phyloP scores from a whole-genome alignment of 495 filamentous ascomycete species.

The Hyaloscypha bicolor region DNA sequence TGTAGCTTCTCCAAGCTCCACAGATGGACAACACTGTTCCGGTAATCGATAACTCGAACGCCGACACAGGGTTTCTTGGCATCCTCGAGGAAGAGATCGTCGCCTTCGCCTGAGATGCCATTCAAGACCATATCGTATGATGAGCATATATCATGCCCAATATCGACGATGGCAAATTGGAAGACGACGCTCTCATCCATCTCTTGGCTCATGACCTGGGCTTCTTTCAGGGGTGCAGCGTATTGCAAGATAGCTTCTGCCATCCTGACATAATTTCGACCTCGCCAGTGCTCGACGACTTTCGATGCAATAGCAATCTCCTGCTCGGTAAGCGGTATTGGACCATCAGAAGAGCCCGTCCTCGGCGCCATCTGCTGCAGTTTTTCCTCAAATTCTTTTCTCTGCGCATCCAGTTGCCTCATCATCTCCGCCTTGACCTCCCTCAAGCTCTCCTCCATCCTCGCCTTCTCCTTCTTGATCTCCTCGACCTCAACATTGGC shows the following conservation, averaged over 20 bases:
- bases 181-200: conserved; percentile 94
- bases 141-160: conserved; percentile 85
- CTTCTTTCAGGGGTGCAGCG: conserved; percentile 87
- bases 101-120: conserved; percentile 83
- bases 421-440: conserved; percentile 86
- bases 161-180: conserved; percentile 89
- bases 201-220: conserved; percentile 96
- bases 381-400: conserved; percentile 73
- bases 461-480: conserved; percentile 77
- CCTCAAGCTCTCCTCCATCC: conserved; percentile 82
- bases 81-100: conserved; percentile 80
- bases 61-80: conserved; percentile 88
- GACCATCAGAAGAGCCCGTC: conserved; percentile 48
- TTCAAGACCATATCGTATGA: conserved; percentile 96
- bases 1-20: conserved; percentile 96
- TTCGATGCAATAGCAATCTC: conserved; percentile 71
- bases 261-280: conserved; percentile 88
- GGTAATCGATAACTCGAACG: conserved; percentile 90
- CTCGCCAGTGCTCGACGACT: conserved; percentile 74
- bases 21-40: conserved; percentile 80
- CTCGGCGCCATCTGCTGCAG: conserved; percentile 63
- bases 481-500: conserved; percentile 82
- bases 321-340: conserved; percentile 59
- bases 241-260: conserved; percentile 90
- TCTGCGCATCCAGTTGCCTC: conserved; percentile 71